Base-by-base conservation (phyloP, 768 basidiomycete species). In the Boletus speciosus region DNA sequence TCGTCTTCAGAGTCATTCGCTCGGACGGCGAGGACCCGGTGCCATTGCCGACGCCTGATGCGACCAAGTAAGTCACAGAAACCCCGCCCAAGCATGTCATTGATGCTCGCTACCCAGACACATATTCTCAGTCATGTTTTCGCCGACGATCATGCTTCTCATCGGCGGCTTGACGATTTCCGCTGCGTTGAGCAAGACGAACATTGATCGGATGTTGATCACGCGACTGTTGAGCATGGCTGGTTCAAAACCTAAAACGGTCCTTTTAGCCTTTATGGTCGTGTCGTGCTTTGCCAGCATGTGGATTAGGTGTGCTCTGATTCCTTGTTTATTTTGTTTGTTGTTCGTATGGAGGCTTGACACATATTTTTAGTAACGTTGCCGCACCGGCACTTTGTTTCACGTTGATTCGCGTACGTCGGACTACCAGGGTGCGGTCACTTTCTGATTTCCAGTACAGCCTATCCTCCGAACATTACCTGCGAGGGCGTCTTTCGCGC, bases 161-260 rank as follows among this genome's bases (percentile, higher is more conserved):
- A 92, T 96, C 60, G 94, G 94, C 10, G 96, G 97, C 31, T 96
- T 98, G 78, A 98, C 96, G 9, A 96, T 98, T 58, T 93, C 97
- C 0, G 93, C 95, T 10, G 97, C 95, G 0, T 75, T 99, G 23
- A 90, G 88, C 74, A 98, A 98, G 76, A 95, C 95, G 6, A 89
- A 89, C 58, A 93, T 98, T 56, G 97, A 98, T 73, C 82, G 87
- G 23, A 82, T 98, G 52, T 69, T 98, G 45, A 94, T 98, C 57
- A 95, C 94, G 4, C 82, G 90, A 29, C 85, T 98, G 39, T 80
- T 99, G 49, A 88, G 85, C 64, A 77, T 98, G 47, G 97, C 97
- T 7, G 96, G 97, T 5, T 86, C 92, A 11, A 80, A 80, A 51
- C 97, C 96, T 2, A 85, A 82, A 56, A 86, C 81, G 0, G 95